Base-by-base conservation (phyloP, 768 basidiomycete genomes). In the Xanthoconium purpureum region DNA sequence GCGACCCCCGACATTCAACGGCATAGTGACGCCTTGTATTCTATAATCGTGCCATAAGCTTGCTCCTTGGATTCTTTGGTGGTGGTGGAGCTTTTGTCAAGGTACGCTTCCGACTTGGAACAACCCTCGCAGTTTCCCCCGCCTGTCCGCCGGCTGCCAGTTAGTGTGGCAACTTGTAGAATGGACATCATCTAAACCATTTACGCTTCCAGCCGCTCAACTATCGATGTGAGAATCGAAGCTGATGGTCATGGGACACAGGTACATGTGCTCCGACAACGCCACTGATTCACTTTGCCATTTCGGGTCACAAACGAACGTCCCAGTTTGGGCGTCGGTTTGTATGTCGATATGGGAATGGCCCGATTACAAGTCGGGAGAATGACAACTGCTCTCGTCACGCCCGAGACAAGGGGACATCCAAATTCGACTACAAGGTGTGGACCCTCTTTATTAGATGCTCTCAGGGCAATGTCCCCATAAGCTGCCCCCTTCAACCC, bases 381-480 rank as follows among this genome's bases (percentile, higher is more conserved):
- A 52, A 52, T 43, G 51, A 50, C 52, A 50, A 3, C 37, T 46
- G 35, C 29, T 44, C 17, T 40, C 55, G 38, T 57, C 40, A 44
- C 55, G 46, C 54, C 39, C 45, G 57, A 52, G 6, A 71, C 65
- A 71, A 71, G 63, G 66, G 66, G 57, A 66, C 46, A 12, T 39
- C 70, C 67, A 69, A 64, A 71, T 71, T 8, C 6, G 67, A 60
- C 35, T 24, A 69, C 53, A 66, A 66, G 50, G 63, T 53, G 54
- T 54, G 44, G 5, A 11, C 13, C 24, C 33, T 33, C 33, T 63
- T 73, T 73, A 73, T 62, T 64, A 70, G 57, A 37, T 37, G 33
- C 32, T 36, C 43, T 9, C 38, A 54, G 28, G 35, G 42, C 5
- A 30, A 56, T 50, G 24, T 18, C 9, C 15, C 5, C 1, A 13